phyloP scores from a whole-genome alignment of 202 grass and related monocot species.

The Carex arenaria region DNA sequence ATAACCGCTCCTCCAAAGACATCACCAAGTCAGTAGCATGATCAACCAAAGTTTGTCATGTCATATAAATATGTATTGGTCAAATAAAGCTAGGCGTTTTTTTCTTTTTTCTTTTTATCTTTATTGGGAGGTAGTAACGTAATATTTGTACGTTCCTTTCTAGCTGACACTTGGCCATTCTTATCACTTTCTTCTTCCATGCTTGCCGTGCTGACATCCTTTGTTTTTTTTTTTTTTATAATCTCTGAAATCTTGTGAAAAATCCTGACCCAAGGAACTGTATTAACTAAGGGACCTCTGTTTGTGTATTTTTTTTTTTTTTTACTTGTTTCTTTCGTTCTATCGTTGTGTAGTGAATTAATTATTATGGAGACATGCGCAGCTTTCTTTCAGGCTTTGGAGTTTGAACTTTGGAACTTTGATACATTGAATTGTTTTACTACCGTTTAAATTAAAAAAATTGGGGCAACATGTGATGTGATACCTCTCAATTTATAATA shows the following conservation, averaged over 20 bases:
- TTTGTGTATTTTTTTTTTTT: background rate
- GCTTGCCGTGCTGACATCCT: constrained; percentile 4
- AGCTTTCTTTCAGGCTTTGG: background rate
- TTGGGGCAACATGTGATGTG: constrained; percentile 2
- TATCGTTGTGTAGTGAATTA: background rate
- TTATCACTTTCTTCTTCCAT: constrained; percentile 14
- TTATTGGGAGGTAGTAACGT: constrained; percentile 16
- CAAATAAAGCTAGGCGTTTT: constrained; percentile 15
- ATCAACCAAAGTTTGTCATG: constrained; percentile 8
- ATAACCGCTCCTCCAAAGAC: constrained; percentile 78
- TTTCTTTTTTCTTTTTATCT: background rate
- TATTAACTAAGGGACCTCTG: constrained; percentile 11
- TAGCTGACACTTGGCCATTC: constrained; percentile 12
- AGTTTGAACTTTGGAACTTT: background rate
- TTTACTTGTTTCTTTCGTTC: background rate
- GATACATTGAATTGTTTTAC: background rate
- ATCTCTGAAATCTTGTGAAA: constrained; percentile 20
- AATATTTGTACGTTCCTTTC: constrained; percentile 20
- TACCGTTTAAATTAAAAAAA: background rate
- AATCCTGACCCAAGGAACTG: constrained; percentile 13
- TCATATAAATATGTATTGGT: constrained; percentile 15
- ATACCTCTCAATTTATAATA: background rate
- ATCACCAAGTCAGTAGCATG: constrained; percentile 42
- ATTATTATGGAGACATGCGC: constrained; percentile 1
- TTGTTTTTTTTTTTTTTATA: background rate